phyloP scores from a whole-genome alignment of 1,139 yeast species.

The Sugiyamaella grinbergsii region DNA sequence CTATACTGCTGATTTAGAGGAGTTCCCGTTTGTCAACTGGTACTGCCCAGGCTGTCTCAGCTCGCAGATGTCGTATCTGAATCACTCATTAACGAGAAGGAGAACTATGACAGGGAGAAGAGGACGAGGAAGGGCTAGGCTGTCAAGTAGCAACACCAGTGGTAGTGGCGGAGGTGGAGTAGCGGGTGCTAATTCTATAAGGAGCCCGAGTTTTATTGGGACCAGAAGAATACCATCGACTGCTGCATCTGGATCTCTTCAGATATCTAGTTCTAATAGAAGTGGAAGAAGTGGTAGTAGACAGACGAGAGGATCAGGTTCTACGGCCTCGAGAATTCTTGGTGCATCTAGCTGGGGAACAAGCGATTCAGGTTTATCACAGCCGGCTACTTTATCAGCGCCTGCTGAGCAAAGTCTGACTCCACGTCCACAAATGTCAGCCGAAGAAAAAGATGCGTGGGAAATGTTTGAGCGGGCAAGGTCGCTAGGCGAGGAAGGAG shows the following conservation, averaged over 20 bases:
- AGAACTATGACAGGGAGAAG: conserved; percentile 9
- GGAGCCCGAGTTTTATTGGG: too few species aligned
- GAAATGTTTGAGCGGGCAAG: conserved; percentile 38
- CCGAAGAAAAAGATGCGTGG: conserved; percentile 41
- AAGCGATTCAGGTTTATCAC: background rate
- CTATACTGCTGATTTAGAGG: conserved; percentile 39
- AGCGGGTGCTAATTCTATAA: too few species aligned
- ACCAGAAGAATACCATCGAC: conserved; percentile 6
- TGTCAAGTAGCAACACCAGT: conserved; percentile 1
- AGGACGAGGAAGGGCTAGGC: conserved; percentile 10
- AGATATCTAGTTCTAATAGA: background rate
- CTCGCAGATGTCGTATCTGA: conserved; percentile 15
- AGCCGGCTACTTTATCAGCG: background rate
- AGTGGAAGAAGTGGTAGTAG: conserved; percentile 2
- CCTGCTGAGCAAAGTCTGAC: background rate
- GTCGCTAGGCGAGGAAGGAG: conserved; percentile 16
- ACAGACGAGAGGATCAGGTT: conserved; percentile 3
- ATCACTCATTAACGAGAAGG: conserved; percentile 7
- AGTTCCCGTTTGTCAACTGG: conserved; percentile 39
- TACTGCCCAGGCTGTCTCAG: conserved; percentile 30
- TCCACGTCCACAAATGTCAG: conserved; percentile 28
- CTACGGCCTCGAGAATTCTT: conserved; percentile 12
- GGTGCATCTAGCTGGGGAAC: conserved; percentile 13
- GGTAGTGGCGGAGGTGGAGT: background rate
- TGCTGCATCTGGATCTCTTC: conserved; percentile 8